Percentiles rank a stretch among this genome's conserved stretches.
Evolutionary conservation across 352 stramenopile species (phyloP).

Genomic region (Globisporangium nodosum): DNA sequence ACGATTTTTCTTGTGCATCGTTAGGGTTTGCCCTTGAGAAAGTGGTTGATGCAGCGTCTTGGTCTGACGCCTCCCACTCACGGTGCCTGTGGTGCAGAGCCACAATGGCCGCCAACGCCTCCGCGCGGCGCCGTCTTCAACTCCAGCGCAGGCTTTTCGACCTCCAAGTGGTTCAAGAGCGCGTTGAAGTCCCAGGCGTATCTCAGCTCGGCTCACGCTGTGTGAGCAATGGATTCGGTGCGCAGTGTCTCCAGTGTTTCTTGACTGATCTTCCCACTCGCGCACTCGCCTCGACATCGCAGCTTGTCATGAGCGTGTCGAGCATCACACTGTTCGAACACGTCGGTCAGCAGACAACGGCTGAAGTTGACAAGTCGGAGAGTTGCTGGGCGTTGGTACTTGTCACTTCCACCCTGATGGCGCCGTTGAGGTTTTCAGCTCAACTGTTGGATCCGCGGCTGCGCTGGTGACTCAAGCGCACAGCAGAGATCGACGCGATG

Average conservation of each 20-base stretch:
- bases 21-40: too few species aligned
- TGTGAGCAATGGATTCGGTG: too few species aligned
- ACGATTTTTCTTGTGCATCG: not conserved
- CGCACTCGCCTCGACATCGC: too few species aligned
- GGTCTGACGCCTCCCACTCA: not conserved
- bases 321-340: too few species aligned
- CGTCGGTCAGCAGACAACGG: too few species aligned
- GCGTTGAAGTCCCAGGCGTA: not conserved
- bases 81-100: not conserved
- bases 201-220: not conserved
- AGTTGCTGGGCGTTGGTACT: too few species aligned
- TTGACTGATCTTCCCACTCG: not conserved
- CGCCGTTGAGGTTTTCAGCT: not conserved
- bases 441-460: not conserved
- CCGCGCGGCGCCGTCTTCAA: conserved; percentile 7
- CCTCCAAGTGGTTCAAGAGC: conserved; percentile 8
- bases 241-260: not conserved
- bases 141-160: conserved; percentile 14
- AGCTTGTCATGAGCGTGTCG: too few species aligned
- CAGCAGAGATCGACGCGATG: not conserved
- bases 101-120: conserved; percentile 5
- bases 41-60: not conserved
- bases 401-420: not conserved
- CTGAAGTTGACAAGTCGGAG: too few species aligned
- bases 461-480: too few species aligned